Evolutionary conservation across 2,329 filamentous ascomycete genomes (phyloP).

Genomic region (Penicillium sp.): DNA sequence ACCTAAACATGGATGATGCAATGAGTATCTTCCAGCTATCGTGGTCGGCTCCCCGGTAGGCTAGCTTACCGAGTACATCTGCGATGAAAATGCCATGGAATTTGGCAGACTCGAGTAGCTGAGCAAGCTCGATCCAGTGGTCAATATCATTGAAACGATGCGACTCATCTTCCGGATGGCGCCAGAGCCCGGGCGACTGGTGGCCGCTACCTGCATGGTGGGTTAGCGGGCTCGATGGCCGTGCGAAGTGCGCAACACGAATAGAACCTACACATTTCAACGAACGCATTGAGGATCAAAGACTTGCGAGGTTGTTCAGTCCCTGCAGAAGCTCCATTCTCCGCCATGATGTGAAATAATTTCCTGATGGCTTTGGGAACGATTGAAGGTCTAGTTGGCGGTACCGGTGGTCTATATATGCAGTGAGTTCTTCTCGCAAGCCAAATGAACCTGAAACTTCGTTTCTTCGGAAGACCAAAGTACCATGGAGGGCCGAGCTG

Average conservation of each 20-base stretch:
- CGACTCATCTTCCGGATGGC: constrained; percentile 63
- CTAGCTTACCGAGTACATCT: constrained; percentile 55
- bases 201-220: constrained; percentile 46
- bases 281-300: constrained; percentile 53
- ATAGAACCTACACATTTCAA: constrained; percentile 45
- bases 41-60: neutral
- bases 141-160: constrained; percentile 59
- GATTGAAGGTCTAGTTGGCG: too few species aligned
- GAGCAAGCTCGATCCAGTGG: constrained; percentile 61
- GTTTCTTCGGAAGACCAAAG: too few species aligned
- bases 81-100: constrained; percentile 67
- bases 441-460: too few species aligned
- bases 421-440: too few species aligned
- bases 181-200: constrained; percentile 59
- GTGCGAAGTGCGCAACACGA: neutral
- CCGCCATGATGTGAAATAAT: constrained; percentile 14
- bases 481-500: too few species aligned
- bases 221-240: neutral
- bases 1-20: too few species aligned
- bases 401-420: too few species aligned
- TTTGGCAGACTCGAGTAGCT: constrained; percentile 59
- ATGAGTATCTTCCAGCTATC: neutral
- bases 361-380: neutral
- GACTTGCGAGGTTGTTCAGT: constrained; percentile 42
- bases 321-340: constrained; percentile 2